Evolutionary conservation across 345 rosid species (phyloP), one percentile per base, ranked within the genome.

Genomic region (Acer saccharum): DNA sequence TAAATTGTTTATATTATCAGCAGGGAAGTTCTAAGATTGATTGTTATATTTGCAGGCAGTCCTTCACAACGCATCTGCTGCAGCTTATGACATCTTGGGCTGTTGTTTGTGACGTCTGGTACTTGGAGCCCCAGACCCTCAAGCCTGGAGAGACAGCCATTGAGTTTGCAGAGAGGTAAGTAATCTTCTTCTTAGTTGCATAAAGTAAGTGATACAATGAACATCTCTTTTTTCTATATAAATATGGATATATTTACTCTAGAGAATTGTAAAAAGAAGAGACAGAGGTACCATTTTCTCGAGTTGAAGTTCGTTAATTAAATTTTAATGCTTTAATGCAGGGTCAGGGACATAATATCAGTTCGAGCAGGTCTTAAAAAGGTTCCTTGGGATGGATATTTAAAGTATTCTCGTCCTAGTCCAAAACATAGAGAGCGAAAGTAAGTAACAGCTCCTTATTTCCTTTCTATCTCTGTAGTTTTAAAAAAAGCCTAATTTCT

Each of bases 1-100:
- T 58, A 6, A 55, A 73, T 43, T 4, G 41, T 71, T 75, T 69
- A 68, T 77, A 48, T 76, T 43, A 62, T 39, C 27, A 32, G 20
- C 10, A 8, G 62, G 16, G 23, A 50, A 71, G 78, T 81, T 27
- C 64, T 50, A 27, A 17, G 44, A 35, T 61, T 52, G 65, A 11
- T 48, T 83, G 72, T 66, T 67, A 58, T 69, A 48, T 82, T 63
- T 82, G 83, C 92, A 96, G 98, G 83, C 99, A 96, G 78, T 96
- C 99, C 71, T 96, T 96, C 86, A 92, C 99, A 41, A 94, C 74
- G 91, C 99, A 96, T 87, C 90, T 96, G 79, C 88, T 94, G 84
- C 99, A 89, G 83, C 98, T 96, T 77, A 94, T 96, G 99, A 93
- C 98, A 77, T 90, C 98, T 14, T 97, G 99, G 99, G 98, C 99